Evolutionary conservation across 805 yeast genomes (phyloP), one percentile per base, ranked within the genome.

Genomic region (Candida manassasensis): DNA sequence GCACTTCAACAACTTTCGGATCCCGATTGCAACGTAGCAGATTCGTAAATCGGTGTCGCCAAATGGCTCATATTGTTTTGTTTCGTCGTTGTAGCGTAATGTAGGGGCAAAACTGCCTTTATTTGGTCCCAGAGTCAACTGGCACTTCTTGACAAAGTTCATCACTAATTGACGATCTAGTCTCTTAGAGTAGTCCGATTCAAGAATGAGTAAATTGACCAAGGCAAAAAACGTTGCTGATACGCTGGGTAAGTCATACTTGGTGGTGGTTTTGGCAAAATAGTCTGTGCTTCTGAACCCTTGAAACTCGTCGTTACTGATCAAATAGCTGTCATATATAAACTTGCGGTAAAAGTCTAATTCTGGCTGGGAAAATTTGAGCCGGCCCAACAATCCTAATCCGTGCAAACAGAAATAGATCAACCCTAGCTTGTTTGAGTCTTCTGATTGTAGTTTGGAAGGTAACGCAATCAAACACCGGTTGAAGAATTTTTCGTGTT

Each of bases 181-280:
- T 39, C 11, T 39, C 28, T 11, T 41, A 19, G 44, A 62, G 21
- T 64, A 60, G 34, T 67, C 68, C 33, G 69, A 74, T 21, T 65
- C 63, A 10, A 84, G 58, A n/a, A 75, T 60, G 1, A 77, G 52
- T 25, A 84, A 61, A 8, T 71, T 63, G 22, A 76, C 71, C 21
- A 88, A 55, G 2, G 86, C 89, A 59, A 88, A 84, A 44, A 79
- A 77, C 0, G 96, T 88, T 4, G 88, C 77, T 0, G 90, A 75
- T 5, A 86, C 55, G 43, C 77, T 81, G 1, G 89, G 75, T 1
- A 77, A 61, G 48, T 81, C 88, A 47, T 76, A 79, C 17, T 53
- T 51, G 6, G 30, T 9, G 17, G 13, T 30, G 6, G 13, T 21
- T 6, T 30, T 30, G n/a, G 10, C 12, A 47, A 79, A 80, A 2